These are phyloP conservation scores for Barnettozyma vustinii DNA, from an alignment of 805 yeast species.

Conservation along the genomic window DNA sequence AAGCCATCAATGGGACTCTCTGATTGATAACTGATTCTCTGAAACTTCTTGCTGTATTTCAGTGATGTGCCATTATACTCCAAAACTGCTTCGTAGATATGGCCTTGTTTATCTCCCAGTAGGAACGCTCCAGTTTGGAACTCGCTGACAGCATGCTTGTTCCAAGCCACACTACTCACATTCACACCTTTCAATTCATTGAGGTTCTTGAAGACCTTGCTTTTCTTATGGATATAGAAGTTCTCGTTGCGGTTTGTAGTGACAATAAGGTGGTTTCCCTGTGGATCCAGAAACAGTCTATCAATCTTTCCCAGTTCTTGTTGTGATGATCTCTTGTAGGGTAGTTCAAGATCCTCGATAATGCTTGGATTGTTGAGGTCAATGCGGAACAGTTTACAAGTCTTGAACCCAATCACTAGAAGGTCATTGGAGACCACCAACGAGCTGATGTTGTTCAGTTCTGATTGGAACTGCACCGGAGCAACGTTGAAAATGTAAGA, in stretches of 20 bases:
- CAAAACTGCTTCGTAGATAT: slow-evolving; percentile 40
- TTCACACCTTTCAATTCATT: slow-evolving; percentile 41
- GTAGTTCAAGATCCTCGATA: slow-evolving; percentile 38
- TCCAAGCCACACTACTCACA: slow-evolving; percentile 39
- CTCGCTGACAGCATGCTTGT: slow-evolving; percentile 29
- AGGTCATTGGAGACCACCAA: slow-evolving; percentile 51
- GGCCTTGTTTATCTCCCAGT: slow-evolving; percentile 44
- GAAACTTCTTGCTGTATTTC: slow-evolving; percentile 39
- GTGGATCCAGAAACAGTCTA: slow-evolving; percentile 42
- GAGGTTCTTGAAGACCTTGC: slow-evolving; percentile 37
- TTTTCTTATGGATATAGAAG: slow-evolving; percentile 40
- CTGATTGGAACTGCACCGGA: slow-evolving; percentile 49
- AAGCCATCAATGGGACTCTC: slow-evolving; percentile 25
- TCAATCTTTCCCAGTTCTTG: slow-evolving; percentile 27
- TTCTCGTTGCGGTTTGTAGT: slow-evolving; percentile 42
- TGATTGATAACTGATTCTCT: slow-evolving; percentile 31
- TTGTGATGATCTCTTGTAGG: slow-evolving; percentile 23
- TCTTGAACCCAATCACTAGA: slow-evolving; percentile 46
- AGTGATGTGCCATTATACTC: slow-evolving; percentile 34
- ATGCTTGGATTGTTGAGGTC: slow-evolving; percentile 60
- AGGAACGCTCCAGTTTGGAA: slow-evolving; percentile 41
- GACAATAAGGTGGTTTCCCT: slow-evolving; percentile 48
- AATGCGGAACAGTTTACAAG: slow-evolving; percentile 56
- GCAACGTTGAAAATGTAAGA: slow-evolving; percentile 25
- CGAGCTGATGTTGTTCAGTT: slow-evolving; percentile 39